Base-by-base conservation (phyloP, 495 filamentous ascomycete species). In the Penicillium robsamsonii region DNA sequence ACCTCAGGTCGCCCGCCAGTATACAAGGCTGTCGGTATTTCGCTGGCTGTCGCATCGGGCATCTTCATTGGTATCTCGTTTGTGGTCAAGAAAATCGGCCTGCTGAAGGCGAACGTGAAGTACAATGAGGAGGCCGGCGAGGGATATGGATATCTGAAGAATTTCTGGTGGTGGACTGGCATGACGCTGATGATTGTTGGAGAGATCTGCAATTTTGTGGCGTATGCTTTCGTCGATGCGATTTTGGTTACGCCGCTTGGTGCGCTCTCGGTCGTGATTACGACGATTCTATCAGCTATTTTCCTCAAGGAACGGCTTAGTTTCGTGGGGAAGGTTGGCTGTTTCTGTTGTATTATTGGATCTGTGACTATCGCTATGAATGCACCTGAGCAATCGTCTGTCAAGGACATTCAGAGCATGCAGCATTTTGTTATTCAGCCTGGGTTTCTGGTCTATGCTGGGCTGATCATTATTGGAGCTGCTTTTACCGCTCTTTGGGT, bases 131-230 rank as follows among this genome's bases (percentile, higher is more conserved):
- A 92, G 60, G 92, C 92, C 2, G 94, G 94, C 47, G 93, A 97
- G 70, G 94, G 94, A 31, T 98, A 98, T 69, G 95, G 94, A 56
- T 98, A 98, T 70, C 83, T 98, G 63, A 96, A 95, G 80, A 98
- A 98, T 68, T 74, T 79, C 18, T 97, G 81, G 76, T 98, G 94
- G 94, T 98, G 94, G 94, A 70, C 74, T 22, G 94, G 94, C 59
- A 98, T 98, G 95, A 91, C 82, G 18, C 77, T 98, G 66, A 98
- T 98, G 94, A 95, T 97, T 60, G 65, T 97, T 41, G 94, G 94
- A 47, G 94, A 98, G 73, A 84, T 94, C 33, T 96, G 93, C 83
- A 98, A 98, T 72, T 97, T 98, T 65, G 91, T 89, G 53, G 95
- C 94, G 22, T 98, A 98, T 68, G 90, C 91, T 44, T 97, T 98